Evolutionary conservation across 2,329 filamentous ascomycete species (phyloP).

Genomic region (Claviceps paspali): DNA sequence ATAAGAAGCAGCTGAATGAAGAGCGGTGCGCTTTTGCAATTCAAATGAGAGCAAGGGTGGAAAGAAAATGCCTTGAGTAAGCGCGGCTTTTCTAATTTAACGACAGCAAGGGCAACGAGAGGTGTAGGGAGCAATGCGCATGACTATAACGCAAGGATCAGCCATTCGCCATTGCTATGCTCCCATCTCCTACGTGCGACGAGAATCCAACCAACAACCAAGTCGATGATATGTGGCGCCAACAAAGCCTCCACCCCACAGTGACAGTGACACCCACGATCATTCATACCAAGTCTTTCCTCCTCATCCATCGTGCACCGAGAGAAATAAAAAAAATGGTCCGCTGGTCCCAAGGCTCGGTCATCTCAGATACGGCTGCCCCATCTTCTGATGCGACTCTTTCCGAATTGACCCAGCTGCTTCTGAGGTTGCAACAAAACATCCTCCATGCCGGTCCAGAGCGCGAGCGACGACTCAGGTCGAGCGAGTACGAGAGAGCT

Average conservation of each 20-base stretch:
- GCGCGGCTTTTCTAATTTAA: too few relatives aligned
- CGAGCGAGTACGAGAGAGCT: conserved; percentile 49
- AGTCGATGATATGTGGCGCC: conserved; percentile 1
- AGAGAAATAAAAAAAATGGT: neutral
- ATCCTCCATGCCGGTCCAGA: conserved; percentile 48
- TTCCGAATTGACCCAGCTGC: conserved; percentile 45
- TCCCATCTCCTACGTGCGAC: neutral
- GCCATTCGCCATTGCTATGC: too few relatives aligned
- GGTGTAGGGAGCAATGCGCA: too few relatives aligned
- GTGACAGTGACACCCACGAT: too few relatives aligned
- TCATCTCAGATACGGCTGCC: neutral
- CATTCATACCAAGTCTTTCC: neutral
- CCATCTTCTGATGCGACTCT: conserved; percentile 15
- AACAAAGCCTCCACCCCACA: neutral
- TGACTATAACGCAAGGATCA: too few relatives aligned
- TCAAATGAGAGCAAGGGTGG: too few relatives aligned
- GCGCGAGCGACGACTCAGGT: conserved; percentile 39
- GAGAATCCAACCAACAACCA: neutral
- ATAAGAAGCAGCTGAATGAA: too few relatives aligned
- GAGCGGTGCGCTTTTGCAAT: too few relatives aligned
- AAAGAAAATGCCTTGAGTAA: too few relatives aligned
- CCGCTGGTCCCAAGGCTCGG: neutral
- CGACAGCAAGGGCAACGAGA: too few relatives aligned
- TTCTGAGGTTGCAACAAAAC: conserved; percentile 49
- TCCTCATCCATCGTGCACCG: neutral